phyloP scores from a whole-genome alignment of 768 basidiomycete species.

The Boletus rubroflammeus region DNA sequence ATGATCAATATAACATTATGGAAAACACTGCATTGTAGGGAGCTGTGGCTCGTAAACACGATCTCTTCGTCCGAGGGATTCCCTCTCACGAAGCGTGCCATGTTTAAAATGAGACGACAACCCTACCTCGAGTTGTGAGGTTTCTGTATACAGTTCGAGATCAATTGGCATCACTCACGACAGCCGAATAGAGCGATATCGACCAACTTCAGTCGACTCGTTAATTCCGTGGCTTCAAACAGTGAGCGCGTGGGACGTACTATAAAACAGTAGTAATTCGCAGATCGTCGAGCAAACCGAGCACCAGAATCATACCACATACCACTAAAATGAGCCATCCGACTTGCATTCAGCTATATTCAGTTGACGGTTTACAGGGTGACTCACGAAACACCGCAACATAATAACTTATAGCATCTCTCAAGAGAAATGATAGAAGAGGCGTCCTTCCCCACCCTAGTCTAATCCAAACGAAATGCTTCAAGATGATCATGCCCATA shows the following conservation, averaged over 20 bases:
- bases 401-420: conserved; percentile 47
- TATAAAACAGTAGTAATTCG: background rate
- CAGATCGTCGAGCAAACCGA: background rate
- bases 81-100: conserved; percentile 14
- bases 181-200: conserved; percentile 8
- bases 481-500: conserved; percentile 37
- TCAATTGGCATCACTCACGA: conserved; percentile 12
- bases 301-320: background rate
- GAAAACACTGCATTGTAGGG: background rate
- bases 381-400: conserved; percentile 37
- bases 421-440: conserved; percentile 38
- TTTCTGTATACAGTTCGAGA: background rate
- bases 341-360: background rate
- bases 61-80: conserved; percentile 3
- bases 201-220: conserved; percentile 10
- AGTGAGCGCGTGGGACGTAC: background rate
- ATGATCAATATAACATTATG: background rate
- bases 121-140: conserved; percentile 9
- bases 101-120: conserved; percentile 24
- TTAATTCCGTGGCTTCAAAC: background rate
- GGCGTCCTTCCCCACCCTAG: conserved; percentile 42
- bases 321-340: background rate
- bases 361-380: background rate
- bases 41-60: conserved; percentile 6
- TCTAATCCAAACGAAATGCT: conserved; percentile 34